Percentiles rank a stretch among this genome's conserved stretches.
Evolutionary conservation across 2,329 filamentous ascomycete species (phyloP).

Genomic region (Madurella mycetomatis): DNA sequence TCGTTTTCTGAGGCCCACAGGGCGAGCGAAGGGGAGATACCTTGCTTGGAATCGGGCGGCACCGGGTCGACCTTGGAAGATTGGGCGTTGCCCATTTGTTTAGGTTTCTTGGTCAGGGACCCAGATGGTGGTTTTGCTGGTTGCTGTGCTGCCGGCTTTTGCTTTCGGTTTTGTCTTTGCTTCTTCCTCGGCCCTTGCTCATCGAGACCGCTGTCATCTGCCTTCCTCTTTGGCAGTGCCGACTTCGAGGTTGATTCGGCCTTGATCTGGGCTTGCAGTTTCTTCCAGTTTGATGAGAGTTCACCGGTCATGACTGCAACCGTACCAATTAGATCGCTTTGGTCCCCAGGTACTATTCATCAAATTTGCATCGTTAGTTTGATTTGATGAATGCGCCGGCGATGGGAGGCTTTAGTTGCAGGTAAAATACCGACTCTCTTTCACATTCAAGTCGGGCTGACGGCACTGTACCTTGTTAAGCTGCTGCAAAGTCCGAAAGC

Average conservation of each 20-base stretch:
- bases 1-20: constrained; percentile 59
- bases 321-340: background rate
- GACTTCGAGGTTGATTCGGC: constrained; percentile 38
- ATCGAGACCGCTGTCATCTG: constrained; percentile 30
- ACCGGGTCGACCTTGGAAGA: constrained; percentile 42
- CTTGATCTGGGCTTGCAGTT: constrained; percentile 61
- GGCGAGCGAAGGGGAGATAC: constrained; percentile 50
- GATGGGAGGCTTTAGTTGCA: no score
- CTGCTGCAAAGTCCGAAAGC: no score
- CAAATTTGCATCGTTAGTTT: background rate
- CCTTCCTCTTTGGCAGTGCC: constrained; percentile 38
- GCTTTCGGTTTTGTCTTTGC: constrained; percentile 1
- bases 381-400: no score
- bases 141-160: background rate
- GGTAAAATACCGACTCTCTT: no score
- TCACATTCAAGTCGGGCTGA: no score
- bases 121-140: background rate
- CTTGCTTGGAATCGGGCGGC: constrained; percentile 28
- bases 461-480: no score
- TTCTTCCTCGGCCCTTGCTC: constrained; percentile 8
- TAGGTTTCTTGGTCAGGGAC: background rate
- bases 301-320: constrained; percentile 39
- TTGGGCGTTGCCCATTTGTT: constrained; percentile 34
- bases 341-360: background rate
- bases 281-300: constrained; percentile 73